Conservation (phyloP, 2,329 filamentous ascomycete species). For the Huntiella moniliformis region DNA sequence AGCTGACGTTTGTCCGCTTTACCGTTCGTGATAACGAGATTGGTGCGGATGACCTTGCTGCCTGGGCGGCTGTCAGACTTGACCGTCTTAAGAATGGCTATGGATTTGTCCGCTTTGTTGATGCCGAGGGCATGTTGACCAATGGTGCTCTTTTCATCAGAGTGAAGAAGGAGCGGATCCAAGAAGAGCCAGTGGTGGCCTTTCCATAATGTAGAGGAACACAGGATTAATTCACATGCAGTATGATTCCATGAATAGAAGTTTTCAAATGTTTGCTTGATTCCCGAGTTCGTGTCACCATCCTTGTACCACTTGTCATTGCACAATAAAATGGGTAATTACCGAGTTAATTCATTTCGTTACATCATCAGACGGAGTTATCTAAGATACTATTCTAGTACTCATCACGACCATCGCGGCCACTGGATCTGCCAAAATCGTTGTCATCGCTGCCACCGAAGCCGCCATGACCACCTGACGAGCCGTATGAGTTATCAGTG, state of each 20-base stretch:
- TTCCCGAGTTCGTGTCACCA: too few species aligned
- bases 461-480: slow-evolving; percentile 13
- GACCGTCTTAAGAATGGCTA: slow-evolving; percentile 62
- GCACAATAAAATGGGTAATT: not conserved
- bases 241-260: too few species aligned
- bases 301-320: not conserved
- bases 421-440: too few species aligned
- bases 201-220: not conserved
- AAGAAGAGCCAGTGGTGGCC: not conserved
- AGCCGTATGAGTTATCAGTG: slow-evolving; percentile 14
- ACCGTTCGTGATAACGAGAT: slow-evolving; percentile 78
- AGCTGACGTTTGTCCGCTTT: slow-evolving; percentile 59
- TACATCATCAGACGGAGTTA: too few species aligned
- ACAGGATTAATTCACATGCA: not conserved
- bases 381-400: too few species aligned
- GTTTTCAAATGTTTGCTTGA: too few species aligned
- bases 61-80: slow-evolving; percentile 76
- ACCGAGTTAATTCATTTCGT: too few species aligned
- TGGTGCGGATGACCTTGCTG: slow-evolving; percentile 57
- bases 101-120: slow-evolving; percentile 57
- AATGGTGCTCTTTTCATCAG: slow-evolving; percentile 56
- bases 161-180: slow-evolving; percentile 39
- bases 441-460: slow-evolving; percentile 13
- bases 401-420: too few species aligned
- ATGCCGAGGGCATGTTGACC: slow-evolving; percentile 45